Evolutionary conservation across 345 rosid species (phyloP).

Genomic region (Arabis alpina): DNA sequence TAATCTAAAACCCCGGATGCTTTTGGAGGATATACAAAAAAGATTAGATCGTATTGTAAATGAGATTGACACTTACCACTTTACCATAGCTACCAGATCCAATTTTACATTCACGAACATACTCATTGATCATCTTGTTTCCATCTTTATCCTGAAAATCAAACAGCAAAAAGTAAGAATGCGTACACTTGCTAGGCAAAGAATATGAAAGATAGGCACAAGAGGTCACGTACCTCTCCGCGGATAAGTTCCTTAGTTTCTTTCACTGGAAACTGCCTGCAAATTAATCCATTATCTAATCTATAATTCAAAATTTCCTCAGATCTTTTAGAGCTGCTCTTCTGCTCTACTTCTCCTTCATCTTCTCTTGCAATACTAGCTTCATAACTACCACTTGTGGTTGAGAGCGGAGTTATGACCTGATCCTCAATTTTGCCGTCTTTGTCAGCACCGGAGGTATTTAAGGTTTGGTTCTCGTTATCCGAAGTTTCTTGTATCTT

Average conservation of each 20-base stretch:
- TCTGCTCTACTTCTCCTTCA: conserved; percentile 59
- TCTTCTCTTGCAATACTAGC: conserved; percentile 51
- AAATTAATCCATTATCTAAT: conserved; percentile 71
- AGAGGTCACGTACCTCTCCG: conserved; percentile 92
- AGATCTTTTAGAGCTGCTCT: conserved; percentile 55
- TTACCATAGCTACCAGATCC: conserved; percentile 99
- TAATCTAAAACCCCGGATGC: too few species aligned
- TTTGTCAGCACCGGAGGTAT: too few species aligned
- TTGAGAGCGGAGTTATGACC: too few species aligned
- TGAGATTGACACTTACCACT: conserved; percentile 71
- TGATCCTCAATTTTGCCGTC: too few species aligned
- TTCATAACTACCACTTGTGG: conserved; percentile 60
- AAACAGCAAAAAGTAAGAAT: too few species aligned
- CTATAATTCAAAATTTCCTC: conserved; percentile 79
- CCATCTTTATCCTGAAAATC: conserved; percentile 87
- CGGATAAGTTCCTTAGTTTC: conserved; percentile 83
- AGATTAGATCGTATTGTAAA: conserved; percentile 10
- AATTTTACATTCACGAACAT: conserved; percentile 78
- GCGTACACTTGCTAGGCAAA: too few species aligned
- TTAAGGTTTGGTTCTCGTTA: too few species aligned
- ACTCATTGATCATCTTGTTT: conserved; percentile 84
- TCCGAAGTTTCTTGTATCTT: too few species aligned
- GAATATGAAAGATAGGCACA: too few species aligned
- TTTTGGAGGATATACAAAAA: background rate
- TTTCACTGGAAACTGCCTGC: conserved; percentile 90